A percentile compares a stretch with the other conserved stretches of the same genome.
These are phyloP conservation scores for Coniferiporia sulphurascens DNA, from an alignment of 1,284 basidiomycete species.

Conservation along the genomic window DNA sequence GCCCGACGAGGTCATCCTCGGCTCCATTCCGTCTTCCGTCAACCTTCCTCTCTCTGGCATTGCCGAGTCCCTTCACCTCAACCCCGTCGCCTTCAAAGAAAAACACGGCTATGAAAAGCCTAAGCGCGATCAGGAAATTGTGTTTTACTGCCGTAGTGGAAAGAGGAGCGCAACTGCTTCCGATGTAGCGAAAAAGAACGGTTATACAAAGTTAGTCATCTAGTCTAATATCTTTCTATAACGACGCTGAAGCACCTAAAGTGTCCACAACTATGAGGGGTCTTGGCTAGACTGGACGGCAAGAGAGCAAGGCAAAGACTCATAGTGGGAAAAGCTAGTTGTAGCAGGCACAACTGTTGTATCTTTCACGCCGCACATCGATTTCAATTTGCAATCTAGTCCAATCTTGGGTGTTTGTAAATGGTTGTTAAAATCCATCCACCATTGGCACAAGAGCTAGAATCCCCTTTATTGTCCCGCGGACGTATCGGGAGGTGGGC, in stretches of 20 bases:
- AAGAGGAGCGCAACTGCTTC: constrained; percentile 79
- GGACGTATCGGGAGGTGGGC: too few relatives aligned
- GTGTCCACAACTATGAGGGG: constrained; percentile 83
- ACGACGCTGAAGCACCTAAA: constrained; percentile 28
- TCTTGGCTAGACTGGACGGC: constrained; percentile 92
- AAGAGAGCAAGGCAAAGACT: constrained; percentile 39
- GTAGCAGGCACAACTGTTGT: background rate
- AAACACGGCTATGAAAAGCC: constrained; percentile 89
- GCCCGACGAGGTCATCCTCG: constrained; percentile 88
- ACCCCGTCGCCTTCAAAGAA: constrained; percentile 55
- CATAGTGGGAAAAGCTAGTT: background rate
- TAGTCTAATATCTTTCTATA: background rate
- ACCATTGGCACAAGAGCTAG: too few relatives aligned
- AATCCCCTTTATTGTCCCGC: too few relatives aligned
- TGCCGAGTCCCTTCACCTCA: constrained; percentile 62
- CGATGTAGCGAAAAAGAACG: constrained; percentile 81
- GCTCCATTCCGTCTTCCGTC: constrained; percentile 93
- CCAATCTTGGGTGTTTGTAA: too few relatives aligned
- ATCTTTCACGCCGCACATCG: background rate
- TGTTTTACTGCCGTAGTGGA: constrained; percentile 95
- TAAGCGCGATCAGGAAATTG: constrained; percentile 65
- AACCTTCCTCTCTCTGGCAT: constrained; percentile 88
- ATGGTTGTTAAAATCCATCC: too few relatives aligned
- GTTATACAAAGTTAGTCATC: constrained; percentile 71
- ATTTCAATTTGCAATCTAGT: too few relatives aligned